Conservation (phyloP, 2,329 filamentous ascomycete genomes). For the Purpureocillium takamizusanense region DNA sequence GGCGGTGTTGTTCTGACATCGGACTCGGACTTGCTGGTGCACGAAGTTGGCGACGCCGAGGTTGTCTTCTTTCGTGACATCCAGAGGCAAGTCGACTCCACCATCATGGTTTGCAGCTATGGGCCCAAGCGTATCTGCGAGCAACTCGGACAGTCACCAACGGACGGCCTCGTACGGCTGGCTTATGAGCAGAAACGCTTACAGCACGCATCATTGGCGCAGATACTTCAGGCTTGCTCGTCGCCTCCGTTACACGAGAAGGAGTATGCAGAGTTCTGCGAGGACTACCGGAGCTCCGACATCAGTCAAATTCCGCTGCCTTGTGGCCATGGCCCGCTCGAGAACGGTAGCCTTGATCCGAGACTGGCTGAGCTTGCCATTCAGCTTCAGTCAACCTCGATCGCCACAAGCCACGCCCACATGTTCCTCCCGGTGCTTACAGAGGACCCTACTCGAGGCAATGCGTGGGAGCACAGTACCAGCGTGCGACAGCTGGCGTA, state of each 20-base stretch:
- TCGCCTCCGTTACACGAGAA: slow-evolving; percentile 9
- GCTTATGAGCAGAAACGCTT: slow-evolving; percentile 24
- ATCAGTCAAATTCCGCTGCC: neutral
- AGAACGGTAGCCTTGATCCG: slow-evolving; percentile 22
- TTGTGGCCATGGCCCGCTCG: slow-evolving; percentile 4
- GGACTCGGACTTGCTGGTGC: slow-evolving; percentile 80
- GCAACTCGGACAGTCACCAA: slow-evolving; percentile 29
- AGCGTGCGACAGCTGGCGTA: slow-evolving; percentile 45
- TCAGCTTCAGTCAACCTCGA: slow-evolving; percentile 13
- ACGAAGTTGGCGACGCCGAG: slow-evolving; percentile 57
- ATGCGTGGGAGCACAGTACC: slow-evolving; percentile 47
- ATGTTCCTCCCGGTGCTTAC: slow-evolving; percentile 59
- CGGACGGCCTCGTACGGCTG: slow-evolving; percentile 18
- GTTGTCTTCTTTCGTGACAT: slow-evolving; percentile 64
- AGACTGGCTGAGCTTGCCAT: slow-evolving; percentile 29
- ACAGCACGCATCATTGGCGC: slow-evolving; percentile 17
- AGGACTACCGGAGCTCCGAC: slow-evolving; percentile 20
- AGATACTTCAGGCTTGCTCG: slow-evolving; percentile 18
- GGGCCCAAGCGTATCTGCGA: slow-evolving; percentile 27
- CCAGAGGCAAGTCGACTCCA: slow-evolving; percentile 21
- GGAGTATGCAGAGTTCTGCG: slow-evolving; percentile 19
- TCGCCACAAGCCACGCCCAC: slow-evolving; percentile 14
- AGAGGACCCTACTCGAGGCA: slow-evolving; percentile 44
- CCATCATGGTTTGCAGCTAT: slow-evolving; percentile 17
- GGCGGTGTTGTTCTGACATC: slow-evolving; percentile 60